A percentile compares a stretch with the other conserved stretches of the same genome.
These are phyloP conservation scores for Cladosporium sp. DNA, from an alignment of 2,329 filamentous ascomycete species.

Conservation along the genomic window DNA sequence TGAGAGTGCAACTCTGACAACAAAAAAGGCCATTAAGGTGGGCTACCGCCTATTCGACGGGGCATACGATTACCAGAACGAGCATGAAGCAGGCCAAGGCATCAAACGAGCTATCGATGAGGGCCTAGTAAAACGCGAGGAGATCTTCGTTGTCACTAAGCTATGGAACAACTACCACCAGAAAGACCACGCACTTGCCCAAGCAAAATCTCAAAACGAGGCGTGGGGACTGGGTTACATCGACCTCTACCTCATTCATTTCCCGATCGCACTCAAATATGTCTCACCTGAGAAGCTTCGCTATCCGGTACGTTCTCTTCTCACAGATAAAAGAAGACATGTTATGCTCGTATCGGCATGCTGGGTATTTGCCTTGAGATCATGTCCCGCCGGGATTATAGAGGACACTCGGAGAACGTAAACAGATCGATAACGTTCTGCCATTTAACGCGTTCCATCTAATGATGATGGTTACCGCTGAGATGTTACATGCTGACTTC, in stretches of 20 bases:
- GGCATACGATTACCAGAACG: slow-evolving; percentile 68
- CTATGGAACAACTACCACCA: slow-evolving; percentile 88
- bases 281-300: slow-evolving; percentile 14
- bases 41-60: slow-evolving; percentile 56
- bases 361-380: no score
- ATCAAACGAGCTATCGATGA: slow-evolving; percentile 66
- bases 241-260: slow-evolving; percentile 56
- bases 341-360: no score
- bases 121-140: slow-evolving; percentile 69
- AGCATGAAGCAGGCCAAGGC: slow-evolving; percentile 60
- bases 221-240: slow-evolving; percentile 82
- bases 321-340: not conserved
- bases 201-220: slow-evolving; percentile 66
- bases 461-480: no score
- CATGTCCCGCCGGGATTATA: no score
- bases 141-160: slow-evolving; percentile 87
- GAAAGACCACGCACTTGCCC: slow-evolving; percentile 64
- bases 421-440: no score
- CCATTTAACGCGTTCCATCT: no score
- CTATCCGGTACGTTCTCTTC: slow-evolving; percentile 38
- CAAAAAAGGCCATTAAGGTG: slow-evolving; percentile 44
- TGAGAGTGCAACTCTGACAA: not conserved
- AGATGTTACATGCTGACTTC: not conserved
- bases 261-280: slow-evolving; percentile 36
- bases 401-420: no score